Conservation (phyloP, 441 rosid species). For the California macrophylla region DNA sequence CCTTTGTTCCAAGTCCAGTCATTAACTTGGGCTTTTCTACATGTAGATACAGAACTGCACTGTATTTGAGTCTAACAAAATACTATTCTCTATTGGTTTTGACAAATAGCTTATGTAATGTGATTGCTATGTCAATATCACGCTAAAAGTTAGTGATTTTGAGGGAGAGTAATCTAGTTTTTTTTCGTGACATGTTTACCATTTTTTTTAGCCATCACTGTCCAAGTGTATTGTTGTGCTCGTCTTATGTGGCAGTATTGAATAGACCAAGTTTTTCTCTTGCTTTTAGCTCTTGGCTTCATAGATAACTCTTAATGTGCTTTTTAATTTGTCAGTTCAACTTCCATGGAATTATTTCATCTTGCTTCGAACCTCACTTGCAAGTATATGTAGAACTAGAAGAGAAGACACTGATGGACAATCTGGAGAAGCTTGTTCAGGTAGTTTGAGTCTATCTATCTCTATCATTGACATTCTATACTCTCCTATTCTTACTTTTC, state of each 20-base stretch:
- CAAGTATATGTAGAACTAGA: constrained; percentile 80
- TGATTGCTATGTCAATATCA: not conserved
- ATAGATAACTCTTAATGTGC: constrained; percentile 12
- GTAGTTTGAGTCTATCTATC: constrained; percentile 31
- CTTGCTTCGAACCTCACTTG: constrained; percentile 97
- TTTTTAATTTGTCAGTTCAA: constrained; percentile 63
- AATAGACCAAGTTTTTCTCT: constrained; percentile 3
- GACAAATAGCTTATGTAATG: not conserved
- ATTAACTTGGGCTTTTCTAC: not conserved
- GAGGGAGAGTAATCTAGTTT: not conserved
- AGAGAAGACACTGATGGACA: constrained; percentile 96
- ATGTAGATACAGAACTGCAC: not conserved
- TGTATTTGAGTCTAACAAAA: not conserved
- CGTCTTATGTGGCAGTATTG: not conserved
- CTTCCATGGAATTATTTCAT: constrained; percentile 92
- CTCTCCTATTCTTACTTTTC: constrained; percentile 22
- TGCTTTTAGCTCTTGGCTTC: constrained; percentile 13
- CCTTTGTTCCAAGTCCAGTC: not conserved
- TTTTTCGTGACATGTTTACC: not conserved
- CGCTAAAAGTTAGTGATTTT: not conserved
- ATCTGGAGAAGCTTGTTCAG: constrained; percentile 92
- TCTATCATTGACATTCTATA: constrained; percentile 11
- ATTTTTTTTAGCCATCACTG: not conserved
- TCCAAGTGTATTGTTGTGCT: not conserved
- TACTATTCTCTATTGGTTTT: not conserved